Base-by-base conservation (phyloP, 2,329 filamentous ascomycete species). In the Trichoderma pleuroti region DNA sequence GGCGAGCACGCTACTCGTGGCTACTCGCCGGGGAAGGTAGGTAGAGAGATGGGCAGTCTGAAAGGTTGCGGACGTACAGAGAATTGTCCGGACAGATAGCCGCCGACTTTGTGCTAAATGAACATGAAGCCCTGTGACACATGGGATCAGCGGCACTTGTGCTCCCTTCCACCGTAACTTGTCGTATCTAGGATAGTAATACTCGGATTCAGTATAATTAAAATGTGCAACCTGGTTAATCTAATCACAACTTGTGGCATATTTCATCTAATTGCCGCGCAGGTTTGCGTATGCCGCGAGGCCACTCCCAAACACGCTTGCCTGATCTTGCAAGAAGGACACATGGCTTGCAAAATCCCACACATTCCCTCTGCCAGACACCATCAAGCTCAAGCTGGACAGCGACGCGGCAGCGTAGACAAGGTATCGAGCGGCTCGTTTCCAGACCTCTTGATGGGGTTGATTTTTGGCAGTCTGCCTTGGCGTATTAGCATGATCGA, bases 381-480 rank as follows among this genome's bases (percentile, higher is more conserved):
- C 6, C 4, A 68, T 16, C 54, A n/a, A 59, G n/a, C 67, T 26
- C 6, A 74, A 34, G 18, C 62, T 26, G 6, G 67, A 54, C 2
- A 67, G n/a, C 59, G 72, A 74, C 1, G 68, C 32, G 6, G 65
- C 30, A 7, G 57, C 42, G 39, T 62, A 71, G 59, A 63, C 6
- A 5, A 56, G 16, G 46, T 67, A 67, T 12, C 36, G 32, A n/a
- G 32, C 9, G 24, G 56, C 26, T 24, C 21, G 63, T 5, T 42
- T 63, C 46, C 66, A 28, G n/a, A 62, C 18, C 14, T 28, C 26
- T 30, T 21, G 24, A 34, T 32, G 56, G 5, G 28, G 49, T 14
- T 26, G 59, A 14, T 12, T 70, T 36, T 59, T 60, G 10, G 59
- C 32, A 39, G 61, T 39, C 59, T 42, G 26, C 7, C 52, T 26